Percentiles rank a stretch among this genome's conserved stretches.
phyloP scores from a whole-genome alignment of 768 basidiomycete species.

The Boletus insuetus region DNA sequence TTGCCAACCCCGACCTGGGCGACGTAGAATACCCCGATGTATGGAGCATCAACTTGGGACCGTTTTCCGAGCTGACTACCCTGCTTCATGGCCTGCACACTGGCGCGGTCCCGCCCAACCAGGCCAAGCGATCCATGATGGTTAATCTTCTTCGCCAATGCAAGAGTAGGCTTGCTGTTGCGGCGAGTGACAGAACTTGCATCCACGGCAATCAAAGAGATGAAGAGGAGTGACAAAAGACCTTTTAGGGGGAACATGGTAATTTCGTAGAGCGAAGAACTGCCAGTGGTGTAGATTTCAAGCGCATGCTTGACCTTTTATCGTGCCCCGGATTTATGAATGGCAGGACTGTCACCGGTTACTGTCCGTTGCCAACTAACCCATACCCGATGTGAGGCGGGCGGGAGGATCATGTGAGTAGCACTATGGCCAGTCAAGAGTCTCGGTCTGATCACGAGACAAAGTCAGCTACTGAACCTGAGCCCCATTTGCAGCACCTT shows the following conservation, averaged over 20 bases:
- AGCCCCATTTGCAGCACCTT: no score
- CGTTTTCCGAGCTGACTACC: constrained; percentile 3
- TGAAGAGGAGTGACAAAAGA: not conserved
- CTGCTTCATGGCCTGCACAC: constrained; percentile 7
- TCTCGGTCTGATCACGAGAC: no score
- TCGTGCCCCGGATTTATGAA: no score
- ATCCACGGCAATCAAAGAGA: not conserved
- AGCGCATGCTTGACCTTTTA: no score
- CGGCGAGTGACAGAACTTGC: not conserved
- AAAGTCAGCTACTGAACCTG: no score
- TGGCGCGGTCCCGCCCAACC: constrained; percentile 11
- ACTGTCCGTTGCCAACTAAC: no score
- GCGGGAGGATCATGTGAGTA: no score
- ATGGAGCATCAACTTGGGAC: constrained; percentile 5
- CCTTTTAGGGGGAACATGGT: not conserved
- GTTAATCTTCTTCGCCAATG: constrained; percentile 13
- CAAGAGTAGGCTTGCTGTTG: not conserved
- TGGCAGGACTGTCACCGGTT: no score
- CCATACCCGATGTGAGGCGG: no score
- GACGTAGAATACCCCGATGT: constrained; percentile 22
- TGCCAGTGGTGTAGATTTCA: no score
- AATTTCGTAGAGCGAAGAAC: no score
- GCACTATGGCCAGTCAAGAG: no score
- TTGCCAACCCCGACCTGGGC: constrained; percentile 26
- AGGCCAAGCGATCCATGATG: constrained; percentile 5